These are phyloP conservation scores for Phytopythium aichiense DNA, from an alignment of 352 stramenopile species.

Conservation along the genomic window DNA sequence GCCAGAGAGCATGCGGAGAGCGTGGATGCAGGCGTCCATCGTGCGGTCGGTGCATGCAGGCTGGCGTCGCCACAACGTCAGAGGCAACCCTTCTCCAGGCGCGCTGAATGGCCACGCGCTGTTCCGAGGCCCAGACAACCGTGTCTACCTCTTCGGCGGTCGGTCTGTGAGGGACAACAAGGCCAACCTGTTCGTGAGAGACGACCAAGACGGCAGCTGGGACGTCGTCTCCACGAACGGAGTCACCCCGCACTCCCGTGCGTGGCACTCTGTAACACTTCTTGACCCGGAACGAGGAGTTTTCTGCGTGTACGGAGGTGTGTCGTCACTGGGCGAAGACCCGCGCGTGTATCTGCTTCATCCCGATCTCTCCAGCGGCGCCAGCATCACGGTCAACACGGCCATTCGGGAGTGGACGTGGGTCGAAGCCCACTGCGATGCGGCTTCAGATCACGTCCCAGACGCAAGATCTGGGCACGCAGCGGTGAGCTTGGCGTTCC, in stretches of 20 bases:
- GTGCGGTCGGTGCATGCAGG: slow-evolving; percentile 34
- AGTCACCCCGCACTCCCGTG: slow-evolving; percentile 30
- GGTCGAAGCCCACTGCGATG: slow-evolving; percentile 15
- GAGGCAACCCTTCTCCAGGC: slow-evolving; percentile 61
- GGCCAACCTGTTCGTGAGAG: slow-evolving; percentile 37
- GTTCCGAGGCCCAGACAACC: slow-evolving; percentile 21
- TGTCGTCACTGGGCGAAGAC: slow-evolving; percentile 58
- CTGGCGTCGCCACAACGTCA: slow-evolving; percentile 37
- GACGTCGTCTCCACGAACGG: slow-evolving; percentile 26
- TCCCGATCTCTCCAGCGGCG: slow-evolving; percentile 6
- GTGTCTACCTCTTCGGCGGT: slow-evolving; percentile 49
- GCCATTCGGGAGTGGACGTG: slow-evolving; percentile 11
- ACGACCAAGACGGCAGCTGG: slow-evolving; percentile 48
- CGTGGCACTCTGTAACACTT: slow-evolving; percentile 47
- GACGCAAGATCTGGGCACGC: slow-evolving; percentile 48
- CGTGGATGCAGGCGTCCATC: slow-evolving; percentile 24
- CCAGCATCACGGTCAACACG: background rate
- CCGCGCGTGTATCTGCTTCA: slow-evolving; percentile 32
- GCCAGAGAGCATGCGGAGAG: slow-evolving; percentile 10
- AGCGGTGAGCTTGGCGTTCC: slow-evolving; percentile 21
- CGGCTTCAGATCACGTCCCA: slow-evolving; percentile 16
- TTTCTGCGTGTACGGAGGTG: slow-evolving; percentile 53
- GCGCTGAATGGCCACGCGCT: slow-evolving; percentile 61
- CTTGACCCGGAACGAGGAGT: slow-evolving; percentile 15
- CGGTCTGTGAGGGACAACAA: slow-evolving; percentile 61